Conservation (phyloP, 2,329 filamentous ascomycete genomes). For the Microsporum audouinii region DNA sequence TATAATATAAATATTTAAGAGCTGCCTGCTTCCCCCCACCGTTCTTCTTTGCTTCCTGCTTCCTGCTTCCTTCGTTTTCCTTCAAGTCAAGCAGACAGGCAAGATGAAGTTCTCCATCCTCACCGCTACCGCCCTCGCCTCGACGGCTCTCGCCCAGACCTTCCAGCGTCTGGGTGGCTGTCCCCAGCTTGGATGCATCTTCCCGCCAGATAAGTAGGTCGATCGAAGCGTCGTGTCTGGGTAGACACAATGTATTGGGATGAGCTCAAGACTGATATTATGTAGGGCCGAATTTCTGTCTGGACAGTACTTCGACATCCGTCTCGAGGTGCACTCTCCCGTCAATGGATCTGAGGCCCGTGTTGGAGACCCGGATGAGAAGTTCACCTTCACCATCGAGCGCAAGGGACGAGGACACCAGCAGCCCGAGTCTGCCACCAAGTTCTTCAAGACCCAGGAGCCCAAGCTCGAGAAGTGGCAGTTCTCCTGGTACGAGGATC, state of each 20-base stretch:
- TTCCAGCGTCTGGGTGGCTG: conserved; percentile 46
- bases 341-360: conserved; percentile 73
- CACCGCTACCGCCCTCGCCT: conserved; percentile 19
- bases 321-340: conserved; percentile 70
- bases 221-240: not conserved
- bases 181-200: conserved; percentile 45
- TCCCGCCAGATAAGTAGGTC: conserved; percentile 47
- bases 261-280: not conserved
- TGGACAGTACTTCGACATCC: conserved; percentile 73
- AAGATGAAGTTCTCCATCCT: conserved; percentile 21
- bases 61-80: not conserved
- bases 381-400: conserved; percentile 62
- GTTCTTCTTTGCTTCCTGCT: not conserved
- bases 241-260: not conserved
- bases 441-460: conserved; percentile 60
- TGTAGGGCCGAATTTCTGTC: conserved; percentile 63
- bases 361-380: conserved; percentile 54
- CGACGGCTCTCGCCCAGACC: conserved; percentile 36
- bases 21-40: not conserved
- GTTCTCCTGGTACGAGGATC: conserved; percentile 75
- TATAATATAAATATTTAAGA: not conserved
- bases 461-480: conserved; percentile 68
- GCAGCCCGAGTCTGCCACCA: conserved; percentile 43
- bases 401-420: conserved; percentile 44
- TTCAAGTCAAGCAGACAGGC: not conserved